A percentile compares a stretch with the other conserved stretches of the same genome.
phyloP scores from a whole-genome alignment of 805 yeast species.

The Myxozyma nipponensis region DNA sequence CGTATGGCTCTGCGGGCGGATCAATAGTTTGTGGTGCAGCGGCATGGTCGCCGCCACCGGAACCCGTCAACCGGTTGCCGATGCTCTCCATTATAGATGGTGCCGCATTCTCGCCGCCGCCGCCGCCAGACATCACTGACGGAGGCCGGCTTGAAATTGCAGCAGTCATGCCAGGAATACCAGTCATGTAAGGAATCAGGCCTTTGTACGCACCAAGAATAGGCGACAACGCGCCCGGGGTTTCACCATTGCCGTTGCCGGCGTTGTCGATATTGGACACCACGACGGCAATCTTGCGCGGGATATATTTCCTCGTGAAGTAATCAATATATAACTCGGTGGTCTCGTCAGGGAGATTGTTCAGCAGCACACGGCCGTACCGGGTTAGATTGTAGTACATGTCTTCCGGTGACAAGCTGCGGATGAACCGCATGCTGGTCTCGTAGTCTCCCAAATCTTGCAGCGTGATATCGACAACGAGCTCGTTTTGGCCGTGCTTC shows the following conservation, averaged over 20 bases:
- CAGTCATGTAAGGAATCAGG: conserved; percentile 20
- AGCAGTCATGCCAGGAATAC: conserved; percentile 6
- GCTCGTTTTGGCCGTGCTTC: conserved; percentile 65
- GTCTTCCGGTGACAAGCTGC: conserved; percentile 69
- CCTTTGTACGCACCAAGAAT: conserved; percentile 14
- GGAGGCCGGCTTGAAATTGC: conserved; percentile 11
- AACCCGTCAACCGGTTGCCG: conserved; percentile 16
- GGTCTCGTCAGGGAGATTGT: conserved; percentile 69
- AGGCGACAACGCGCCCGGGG: conserved; percentile 14
- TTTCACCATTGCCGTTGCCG: background rate
- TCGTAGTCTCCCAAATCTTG: conserved; percentile 59
- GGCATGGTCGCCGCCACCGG: conserved; percentile 3
- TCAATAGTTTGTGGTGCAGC: background rate
- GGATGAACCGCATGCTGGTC: conserved; percentile 61
- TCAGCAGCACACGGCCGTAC: conserved; percentile 61
- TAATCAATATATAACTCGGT: conserved; percentile 78
- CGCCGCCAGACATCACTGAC: conserved; percentile 16
- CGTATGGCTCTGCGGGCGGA: conserved; percentile 49
- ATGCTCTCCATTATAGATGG: conserved; percentile 20
- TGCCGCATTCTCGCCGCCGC: conserved; percentile 8
- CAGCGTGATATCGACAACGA: conserved; percentile 71
- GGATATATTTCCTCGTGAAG: conserved; percentile 78
- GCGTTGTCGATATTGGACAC: conserved; percentile 15
- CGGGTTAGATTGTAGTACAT: conserved; percentile 66
- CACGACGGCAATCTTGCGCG: conserved; percentile 32